Base-by-base conservation (phyloP, 2,329 filamentous ascomycete species). In the Cladosporium sp. region DNA sequence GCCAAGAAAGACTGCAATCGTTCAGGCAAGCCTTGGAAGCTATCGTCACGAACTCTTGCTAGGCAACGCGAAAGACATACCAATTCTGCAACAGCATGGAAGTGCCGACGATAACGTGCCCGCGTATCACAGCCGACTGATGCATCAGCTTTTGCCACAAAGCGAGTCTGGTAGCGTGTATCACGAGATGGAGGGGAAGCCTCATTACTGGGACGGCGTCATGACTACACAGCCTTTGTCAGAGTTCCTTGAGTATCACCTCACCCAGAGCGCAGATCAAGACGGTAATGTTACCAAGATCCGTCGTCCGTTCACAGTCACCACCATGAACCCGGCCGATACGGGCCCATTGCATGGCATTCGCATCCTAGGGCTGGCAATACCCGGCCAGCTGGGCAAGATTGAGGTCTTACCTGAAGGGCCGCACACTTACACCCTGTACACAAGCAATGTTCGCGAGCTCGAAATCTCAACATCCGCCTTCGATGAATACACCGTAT, bases 31-130 rank as follows among this genome's bases (percentile, higher is more conserved):
- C 13, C 72, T 85, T 30, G 81, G 80, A 65, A 83, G 77, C 69
- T 88, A 84, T 67, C 81, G 83, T 30, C 83, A 87, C 71, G 85
- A 88, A 68, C 74, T 86, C 65, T 76, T 88, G 14, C 74, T 83
- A 63, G 73, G 78, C 2, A 88, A 88, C 67, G 74, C 80, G 18
- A 78, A 77, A 43, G 83, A 81, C 10, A 83, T 86, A 28, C 83
- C 83, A 1, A 78, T 87, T 3, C 72, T 85, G 39, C 83, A 85
- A 68, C 85, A 87, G 67, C 86, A 88, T 72, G 85, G 86, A 5
- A 77, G 79, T 30, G 70, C 76, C 11, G 86, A 88, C 70, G 83
- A 86, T 68, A 88, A 88, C 70, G 85, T 88, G 3, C 86, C 85
- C 0, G 76, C 79, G 6, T 87, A 85, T 69, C 81, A 88, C 72